Percentiles rank a stretch among this genome's conserved stretches.
Evolutionary conservation across 2,329 filamentous ascomycete genomes (phyloP).

Genomic region (Colletotrichum salicis): DNA sequence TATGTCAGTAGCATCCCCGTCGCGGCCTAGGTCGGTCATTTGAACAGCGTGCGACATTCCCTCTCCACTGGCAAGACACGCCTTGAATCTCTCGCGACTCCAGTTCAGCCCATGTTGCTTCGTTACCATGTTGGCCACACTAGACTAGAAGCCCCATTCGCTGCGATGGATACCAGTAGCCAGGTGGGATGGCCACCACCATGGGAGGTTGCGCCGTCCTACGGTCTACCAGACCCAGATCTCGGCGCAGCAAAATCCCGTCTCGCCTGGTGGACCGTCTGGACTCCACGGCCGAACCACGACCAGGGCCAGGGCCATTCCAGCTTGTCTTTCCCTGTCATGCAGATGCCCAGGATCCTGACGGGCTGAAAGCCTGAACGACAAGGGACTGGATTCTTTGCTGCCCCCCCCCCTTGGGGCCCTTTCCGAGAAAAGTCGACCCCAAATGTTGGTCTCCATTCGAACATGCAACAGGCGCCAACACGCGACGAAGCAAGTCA

Average conservation of each 20-base stretch:
- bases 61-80: not conserved
- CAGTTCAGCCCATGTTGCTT: slow-evolving; percentile 2
- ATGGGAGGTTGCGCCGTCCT: slow-evolving; percentile 16
- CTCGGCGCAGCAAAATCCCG: slow-evolving; percentile 13
- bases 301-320: slow-evolving; percentile 1
- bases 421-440: slow-evolving; percentile 27
- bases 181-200: not conserved
- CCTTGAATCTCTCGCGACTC: not conserved
- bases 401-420: slow-evolving; percentile 5
- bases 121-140: not conserved
- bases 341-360: slow-evolving; percentile 26
- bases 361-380: slow-evolving; percentile 38
- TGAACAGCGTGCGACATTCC: not conserved
- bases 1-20: slow-evolving; percentile 24
- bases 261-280: not conserved
- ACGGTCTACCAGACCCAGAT: slow-evolving; percentile 13
- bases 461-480: slow-evolving; percentile 12
- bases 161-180: not conserved
- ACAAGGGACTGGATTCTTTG: slow-evolving; percentile 31
- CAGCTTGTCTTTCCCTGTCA: slow-evolving; percentile 20
- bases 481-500: not conserved
- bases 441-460: slow-evolving; percentile 25
- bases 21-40: not conserved
- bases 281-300: slow-evolving; percentile 4
- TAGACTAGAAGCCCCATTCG: not conserved